These are phyloP conservation scores for Suhomyces atakaporum DNA, from an alignment of 1,139 yeast species.

Conservation along the genomic window DNA sequence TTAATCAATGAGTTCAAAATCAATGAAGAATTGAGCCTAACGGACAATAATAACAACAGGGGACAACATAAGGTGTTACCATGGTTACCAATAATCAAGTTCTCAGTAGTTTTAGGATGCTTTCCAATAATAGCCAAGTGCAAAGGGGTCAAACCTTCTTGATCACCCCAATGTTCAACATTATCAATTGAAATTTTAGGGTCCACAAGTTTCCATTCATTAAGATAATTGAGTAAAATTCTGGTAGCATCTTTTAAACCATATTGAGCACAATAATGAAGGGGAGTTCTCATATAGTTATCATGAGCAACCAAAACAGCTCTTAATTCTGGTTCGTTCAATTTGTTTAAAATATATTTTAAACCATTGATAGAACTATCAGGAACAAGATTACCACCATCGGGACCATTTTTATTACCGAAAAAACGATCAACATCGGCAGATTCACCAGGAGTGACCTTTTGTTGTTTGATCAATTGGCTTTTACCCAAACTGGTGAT, in stretches of 20 bases:
- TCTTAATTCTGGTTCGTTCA: conserved; percentile 43
- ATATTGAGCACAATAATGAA: conserved; percentile 88
- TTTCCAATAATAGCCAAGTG: conserved; percentile 82
- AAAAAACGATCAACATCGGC: conserved; percentile 32
- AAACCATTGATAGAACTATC: conserved; percentile 50
- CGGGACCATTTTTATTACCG: conserved; percentile 54
- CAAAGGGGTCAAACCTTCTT: conserved; percentile 78
- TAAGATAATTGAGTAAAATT: conserved; percentile 52
- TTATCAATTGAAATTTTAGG: conserved; percentile 58
- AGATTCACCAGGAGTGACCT: conserved; percentile 40
- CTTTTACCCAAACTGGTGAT: conserved; percentile 74
- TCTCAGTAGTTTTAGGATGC: conserved; percentile 75
- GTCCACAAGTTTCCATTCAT: conserved; percentile 35
- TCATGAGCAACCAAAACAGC: conserved; percentile 65
- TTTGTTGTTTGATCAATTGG: conserved; percentile 28
- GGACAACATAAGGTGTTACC: conserved; percentile 42
- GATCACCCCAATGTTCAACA: conserved; percentile 72
- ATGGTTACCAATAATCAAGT: conserved; percentile 50
- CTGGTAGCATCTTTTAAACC: conserved; percentile 70
- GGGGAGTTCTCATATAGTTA: conserved; percentile 77
- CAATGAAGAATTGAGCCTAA: conserved; percentile 62
- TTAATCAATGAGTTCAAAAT: conserved; percentile 57
- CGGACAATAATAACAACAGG: conserved; percentile 65
- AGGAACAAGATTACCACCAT: conserved; percentile 44
- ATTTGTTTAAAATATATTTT: conserved; percentile 50